These are phyloP conservation scores for Aspergillus texensis DNA, from an alignment of 2,329 filamentous ascomycete species.

Conservation along the genomic window DNA sequence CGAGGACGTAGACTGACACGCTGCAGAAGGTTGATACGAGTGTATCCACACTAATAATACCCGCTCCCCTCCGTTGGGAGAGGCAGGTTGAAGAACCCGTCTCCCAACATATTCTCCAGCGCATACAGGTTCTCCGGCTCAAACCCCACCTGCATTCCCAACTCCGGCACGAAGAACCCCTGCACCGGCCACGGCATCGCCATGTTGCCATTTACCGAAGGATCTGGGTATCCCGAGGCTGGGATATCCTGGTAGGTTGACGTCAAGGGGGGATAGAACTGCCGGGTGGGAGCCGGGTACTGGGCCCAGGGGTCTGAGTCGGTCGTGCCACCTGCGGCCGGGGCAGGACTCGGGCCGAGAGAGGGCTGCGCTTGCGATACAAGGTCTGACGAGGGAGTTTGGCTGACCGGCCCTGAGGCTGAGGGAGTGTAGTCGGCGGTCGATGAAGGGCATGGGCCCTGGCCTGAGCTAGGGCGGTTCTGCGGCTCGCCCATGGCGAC, in stretches of 20 bases:
- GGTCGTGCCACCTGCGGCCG: not conserved
- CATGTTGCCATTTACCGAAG: slow-evolving; percentile 16
- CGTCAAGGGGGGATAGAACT: slow-evolving; percentile 16
- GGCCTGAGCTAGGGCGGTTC: slow-evolving; percentile 8
- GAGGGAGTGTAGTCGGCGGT: slow-evolving; percentile 15
- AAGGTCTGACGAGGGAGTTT: slow-evolving; percentile 11
- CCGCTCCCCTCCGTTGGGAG: slow-evolving; percentile 29
- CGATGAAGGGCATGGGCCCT: slow-evolving; percentile 7
- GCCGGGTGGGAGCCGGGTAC: slow-evolving; percentile 8
- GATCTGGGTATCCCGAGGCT: slow-evolving; percentile 18
- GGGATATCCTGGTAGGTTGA: slow-evolving; percentile 13
- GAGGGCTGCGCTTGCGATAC: slow-evolving; percentile 15
- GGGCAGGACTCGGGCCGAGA: slow-evolving; percentile 4
- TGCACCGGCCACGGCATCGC: slow-evolving; percentile 23
- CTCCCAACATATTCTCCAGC: slow-evolving; percentile 37
- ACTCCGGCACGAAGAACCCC: slow-evolving; percentile 26
- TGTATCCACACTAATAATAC: slow-evolving; percentile 18
- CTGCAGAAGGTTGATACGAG: not conserved
- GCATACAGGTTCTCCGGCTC: slow-evolving; percentile 33
- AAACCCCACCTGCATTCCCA: slow-evolving; percentile 30
- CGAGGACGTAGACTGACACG: not conserved
- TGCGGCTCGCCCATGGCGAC: slow-evolving; percentile 42
- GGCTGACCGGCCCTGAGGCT: slow-evolving; percentile 15
- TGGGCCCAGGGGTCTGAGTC: slow-evolving; percentile 3
- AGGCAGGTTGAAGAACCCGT: slow-evolving; percentile 33